These are phyloP conservation scores for Artemisia tridentata DNA, from an alignment of 129 eudicot genomes.

Conservation along the genomic window DNA sequence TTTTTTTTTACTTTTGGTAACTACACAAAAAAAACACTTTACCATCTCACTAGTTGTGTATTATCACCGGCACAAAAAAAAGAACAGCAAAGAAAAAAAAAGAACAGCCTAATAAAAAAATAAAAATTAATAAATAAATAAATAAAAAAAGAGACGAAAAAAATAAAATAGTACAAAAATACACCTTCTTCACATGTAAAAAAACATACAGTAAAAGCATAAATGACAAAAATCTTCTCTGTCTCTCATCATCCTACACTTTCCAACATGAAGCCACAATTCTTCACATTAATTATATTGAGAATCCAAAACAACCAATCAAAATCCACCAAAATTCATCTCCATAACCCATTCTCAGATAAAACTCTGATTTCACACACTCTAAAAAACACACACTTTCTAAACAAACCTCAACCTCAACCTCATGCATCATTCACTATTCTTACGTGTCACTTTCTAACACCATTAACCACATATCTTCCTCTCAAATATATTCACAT, in stretches of 20 bases:
- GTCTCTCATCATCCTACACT: slow-evolving; percentile 45
- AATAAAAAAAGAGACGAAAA: too few species aligned
- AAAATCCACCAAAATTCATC: slow-evolving; percentile 68
- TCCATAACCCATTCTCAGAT: slow-evolving; percentile 38
- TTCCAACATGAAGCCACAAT: slow-evolving; percentile 20
- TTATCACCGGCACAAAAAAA: too few species aligned
- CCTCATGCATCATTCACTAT: slow-evolving; percentile 43
- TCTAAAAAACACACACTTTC: slow-evolving; percentile 35
- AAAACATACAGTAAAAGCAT: too few species aligned
- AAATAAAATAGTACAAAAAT: too few species aligned
- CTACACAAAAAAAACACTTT: too few species aligned
- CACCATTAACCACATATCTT: slow-evolving; percentile 51
- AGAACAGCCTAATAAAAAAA: too few species aligned
- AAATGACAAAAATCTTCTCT: slow-evolving; percentile 32
- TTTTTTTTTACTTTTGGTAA: too few species aligned
- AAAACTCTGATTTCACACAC: slow-evolving; percentile 30
- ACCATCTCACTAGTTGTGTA: too few species aligned
- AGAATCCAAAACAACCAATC: slow-evolving; percentile 85
- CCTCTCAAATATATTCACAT: slow-evolving; percentile 20
- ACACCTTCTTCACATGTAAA: too few species aligned
- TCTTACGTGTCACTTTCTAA: slow-evolving; percentile 64
- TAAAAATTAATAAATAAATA: too few species aligned
- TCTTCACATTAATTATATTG: slow-evolving; percentile 1
- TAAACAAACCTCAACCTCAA: slow-evolving; percentile 56
- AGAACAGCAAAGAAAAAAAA: too few species aligned